These are phyloP conservation scores for Blastobotrys persicus DNA, from an alignment of 1,139 yeast genomes.

Conservation along the genomic window DNA sequence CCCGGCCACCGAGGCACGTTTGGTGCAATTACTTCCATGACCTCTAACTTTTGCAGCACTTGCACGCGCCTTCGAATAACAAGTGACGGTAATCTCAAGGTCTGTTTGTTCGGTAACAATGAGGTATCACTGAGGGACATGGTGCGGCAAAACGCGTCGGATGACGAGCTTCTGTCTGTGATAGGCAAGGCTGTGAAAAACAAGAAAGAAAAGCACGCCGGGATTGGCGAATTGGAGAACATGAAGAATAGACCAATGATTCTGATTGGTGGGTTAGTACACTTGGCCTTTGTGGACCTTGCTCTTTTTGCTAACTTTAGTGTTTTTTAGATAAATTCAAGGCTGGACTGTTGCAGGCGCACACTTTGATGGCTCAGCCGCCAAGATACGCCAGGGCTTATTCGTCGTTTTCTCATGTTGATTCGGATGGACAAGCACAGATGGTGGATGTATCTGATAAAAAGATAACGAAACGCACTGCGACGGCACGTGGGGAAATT, in stretches of 20 bases:
- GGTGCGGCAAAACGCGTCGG: constrained; percentile 38
- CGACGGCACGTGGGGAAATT: constrained; percentile 45
- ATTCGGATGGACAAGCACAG: constrained; percentile 44
- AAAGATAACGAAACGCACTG: constrained; percentile 40
- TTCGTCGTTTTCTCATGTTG: constrained; percentile 41
- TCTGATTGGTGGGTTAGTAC: constrained; percentile 48
- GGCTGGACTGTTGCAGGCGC: not conserved
- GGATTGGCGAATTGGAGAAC: constrained; percentile 44
- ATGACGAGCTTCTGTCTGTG: constrained; percentile 38
- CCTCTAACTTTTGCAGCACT: constrained; percentile 48
- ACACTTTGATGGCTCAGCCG: too few species aligned
- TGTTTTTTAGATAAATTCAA: not conserved
- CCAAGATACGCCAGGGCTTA: not conserved
- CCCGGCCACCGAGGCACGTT: constrained; percentile 44
- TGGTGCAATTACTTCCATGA: constrained; percentile 55
- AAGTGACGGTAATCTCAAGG: constrained; percentile 51
- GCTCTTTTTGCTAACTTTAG: too few species aligned
- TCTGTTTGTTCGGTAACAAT: constrained; percentile 51
- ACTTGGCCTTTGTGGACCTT: too few species aligned
- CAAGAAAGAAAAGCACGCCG: constrained; percentile 51
- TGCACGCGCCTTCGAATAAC: constrained; percentile 51
- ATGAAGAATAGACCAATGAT: constrained; percentile 54
- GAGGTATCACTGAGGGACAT: constrained; percentile 48
- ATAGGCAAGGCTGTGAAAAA: constrained; percentile 45
- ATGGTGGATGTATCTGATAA: constrained; percentile 49